Evolutionary conservation across 2,329 filamentous ascomycete species (phyloP), one percentile per base, ranked within the genome.

Genomic region (Magnaporthiopsis poae): DNA sequence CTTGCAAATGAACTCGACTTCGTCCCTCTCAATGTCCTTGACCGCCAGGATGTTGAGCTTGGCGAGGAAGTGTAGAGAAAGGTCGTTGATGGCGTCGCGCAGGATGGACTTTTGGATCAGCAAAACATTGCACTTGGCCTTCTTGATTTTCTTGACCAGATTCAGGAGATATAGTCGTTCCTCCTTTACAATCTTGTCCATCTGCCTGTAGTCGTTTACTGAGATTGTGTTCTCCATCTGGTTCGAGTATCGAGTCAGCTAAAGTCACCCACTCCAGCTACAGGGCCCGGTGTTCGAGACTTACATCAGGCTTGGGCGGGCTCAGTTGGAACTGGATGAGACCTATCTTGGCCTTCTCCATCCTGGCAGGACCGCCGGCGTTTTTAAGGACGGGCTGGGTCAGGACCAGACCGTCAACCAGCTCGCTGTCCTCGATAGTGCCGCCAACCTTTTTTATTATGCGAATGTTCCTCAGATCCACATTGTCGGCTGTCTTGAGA

Each of bases 101-200:
- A 99, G 87, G 73, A 99, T 99, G 18, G 94, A 98, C 81, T 99
- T 99, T 76, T 99, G 95, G 72, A 99, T 98, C 71, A 99, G 84
- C 61, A 98, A 88, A 61, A 99, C 95, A 74, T 99, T 99, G 82
- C 95, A 99, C 84, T 98, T 99, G 72, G 95, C 93, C 85, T 98
- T 99, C 82, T 98, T 97, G 80, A 99, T 99, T 86, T 98, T 99
- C 87, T 99, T 98, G 76, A 96, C 93, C 87, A 99, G 91, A 83
- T 98, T 98, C 68, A 99, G 86, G 70, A 99, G 87, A 80, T 99
- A 99, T 72, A 95, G 91, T 72, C 95, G 91, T 83, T 99, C 95
- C 81, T 99, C 95, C 82, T 99, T 99, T 73, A 99, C 86, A 71
- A 99, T 99, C 86, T 98, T 99, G 84, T 99, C 95, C 95, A 99